Evolutionary conservation across 768 basidiomycete species (phyloP), one percentile per base, ranked within the genome.

Genomic region (Sarcomyxa edulis): DNA sequence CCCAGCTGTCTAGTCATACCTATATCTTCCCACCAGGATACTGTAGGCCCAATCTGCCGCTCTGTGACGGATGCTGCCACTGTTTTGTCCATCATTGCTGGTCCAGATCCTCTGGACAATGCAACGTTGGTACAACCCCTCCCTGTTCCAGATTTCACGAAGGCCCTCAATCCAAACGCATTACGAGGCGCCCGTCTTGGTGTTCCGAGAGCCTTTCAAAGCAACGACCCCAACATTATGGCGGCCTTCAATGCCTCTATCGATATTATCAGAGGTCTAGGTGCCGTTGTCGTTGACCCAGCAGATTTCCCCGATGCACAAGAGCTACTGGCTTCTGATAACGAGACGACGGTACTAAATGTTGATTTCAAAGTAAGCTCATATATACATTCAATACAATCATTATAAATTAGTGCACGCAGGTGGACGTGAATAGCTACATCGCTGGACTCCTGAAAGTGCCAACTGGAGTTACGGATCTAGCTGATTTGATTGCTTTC

Each of bases 401-500:
- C 9, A 18, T 29, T 27, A 27, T n/a, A 11, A 24, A 42, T 8
- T 15, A n/a, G 29, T 44, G 5, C 32, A 18, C 21, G 28, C 47
- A 81, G 80, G 56, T 76, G n/a, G 65, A 78, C 40, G 42, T 83
- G 15, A 65, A 73, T 39, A 56, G 56, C 18, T 82, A 74, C 39
- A 69, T 71, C 18, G 46, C 66, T 16, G 59, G 49, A 1, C 59
- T 83, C 10, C 43, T 71, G 8, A 51, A 69, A 27, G 75, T 77
- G 27, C 81, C 81, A 0, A 66, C 75, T 1, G 76, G 75, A 4
- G 72, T 81, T 16, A 64, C 67, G 23, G 71, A 51, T 23, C 65
- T 83, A 1, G 74, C 70, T 2, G 76, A 80, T 42, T 45, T 83
- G 39, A 81, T 83, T 28, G 54, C 52, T 14, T 82, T 81, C 55